These are phyloP conservation scores for Datisca glomerata DNA, from an alignment of 306 rosid species.

Conservation along the genomic window DNA sequence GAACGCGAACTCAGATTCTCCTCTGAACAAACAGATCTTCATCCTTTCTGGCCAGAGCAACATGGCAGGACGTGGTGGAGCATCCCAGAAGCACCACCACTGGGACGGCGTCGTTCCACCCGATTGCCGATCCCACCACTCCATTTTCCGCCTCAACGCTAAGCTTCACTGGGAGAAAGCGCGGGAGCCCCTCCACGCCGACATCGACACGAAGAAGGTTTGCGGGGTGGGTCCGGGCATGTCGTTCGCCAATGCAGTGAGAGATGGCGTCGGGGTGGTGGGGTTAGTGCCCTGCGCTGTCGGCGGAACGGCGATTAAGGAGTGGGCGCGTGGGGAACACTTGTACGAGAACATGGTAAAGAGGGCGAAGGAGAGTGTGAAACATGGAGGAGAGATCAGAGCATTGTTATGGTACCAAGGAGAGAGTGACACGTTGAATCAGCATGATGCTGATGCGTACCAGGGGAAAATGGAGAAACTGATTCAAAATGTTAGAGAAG, in stretches of 20 bases:
- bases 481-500: slow-evolving; percentile 47
- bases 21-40: slow-evolving; percentile 41
- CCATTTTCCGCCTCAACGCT: slow-evolving; percentile 47
- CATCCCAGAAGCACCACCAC: slow-evolving; percentile 11
- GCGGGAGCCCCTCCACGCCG: slow-evolving; percentile 63
- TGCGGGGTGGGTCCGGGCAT: slow-evolving; percentile 87
- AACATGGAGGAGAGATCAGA: slow-evolving; percentile 32
- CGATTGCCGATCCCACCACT: slow-evolving; percentile 39
- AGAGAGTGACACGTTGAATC: slow-evolving; percentile 48
- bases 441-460: slow-evolving; percentile 45
- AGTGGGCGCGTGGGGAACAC: slow-evolving; percentile 84
- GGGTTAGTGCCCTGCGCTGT: slow-evolving; percentile 82
- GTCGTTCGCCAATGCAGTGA: slow-evolving; percentile 47
- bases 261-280: slow-evolving; percentile 21
- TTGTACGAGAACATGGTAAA: slow-evolving; percentile 63
- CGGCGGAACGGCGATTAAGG: slow-evolving; percentile 71
- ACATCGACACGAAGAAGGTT: slow-evolving; percentile 44
- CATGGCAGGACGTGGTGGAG: slow-evolving; percentile 86
- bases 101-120: slow-evolving; percentile 74
- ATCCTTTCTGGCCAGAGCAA: slow-evolving; percentile 88
- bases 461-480: slow-evolving; percentile 47
- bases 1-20: not conserved
- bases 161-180: slow-evolving; percentile 55
- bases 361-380: slow-evolving; percentile 43
- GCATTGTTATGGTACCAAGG: slow-evolving; percentile 82